Evolutionary conservation across 2,329 filamentous ascomycete species (phyloP), one percentile per base, ranked within the genome.

Genomic region (Xylariomycetidae sp.): DNA sequence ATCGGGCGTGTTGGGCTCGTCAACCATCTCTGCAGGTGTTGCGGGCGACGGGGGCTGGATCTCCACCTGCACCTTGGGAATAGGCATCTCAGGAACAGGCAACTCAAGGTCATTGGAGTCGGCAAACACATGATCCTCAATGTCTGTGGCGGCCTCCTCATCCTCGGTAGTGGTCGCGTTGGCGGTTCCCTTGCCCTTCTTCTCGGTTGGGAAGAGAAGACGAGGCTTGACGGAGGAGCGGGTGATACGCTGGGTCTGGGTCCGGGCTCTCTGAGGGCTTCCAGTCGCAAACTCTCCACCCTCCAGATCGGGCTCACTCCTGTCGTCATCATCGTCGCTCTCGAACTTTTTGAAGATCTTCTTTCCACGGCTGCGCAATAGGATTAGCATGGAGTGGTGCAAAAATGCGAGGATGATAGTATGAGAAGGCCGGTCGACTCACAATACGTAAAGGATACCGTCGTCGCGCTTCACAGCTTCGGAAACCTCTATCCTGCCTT

Each of bases 391-490:
- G n/a, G n/a, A n/a, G n/a, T n/a, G n/a, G n/a, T n/a, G n/a, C n/a
- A n/a, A n/a, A n/a, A n/a, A n/a, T n/a, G n/a, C n/a, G n/a, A 22
- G 12, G 12, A 35, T 26, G 35, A 46, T 41, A 47, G 41, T 35
- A 38, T 31, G 30, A 6, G 18, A 17, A 33, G 35, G 25, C 25
- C 26, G 13, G 35, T 19, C 33, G 45, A 79, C 83, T 72, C 70
- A 88, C 83, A 90, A 90, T 10, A 79, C 72, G 49, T 79, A 86
- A 40, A 88, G 65, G 52, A 87, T 71, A 39, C 85, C 85, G 56
- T 90, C 82, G 4, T 79, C 72, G 19, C 82, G 78, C 19, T 67
- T 58, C 4, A 73, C 69, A 10, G 76, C 76, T 28, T 82, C 73
- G 6, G 85, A 74, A 39, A 87, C 65, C 3, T 73, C 63, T 46